phyloP scores from a whole-genome alignment of 441 rosid genomes.

The Gossypium trilobum region DNA sequence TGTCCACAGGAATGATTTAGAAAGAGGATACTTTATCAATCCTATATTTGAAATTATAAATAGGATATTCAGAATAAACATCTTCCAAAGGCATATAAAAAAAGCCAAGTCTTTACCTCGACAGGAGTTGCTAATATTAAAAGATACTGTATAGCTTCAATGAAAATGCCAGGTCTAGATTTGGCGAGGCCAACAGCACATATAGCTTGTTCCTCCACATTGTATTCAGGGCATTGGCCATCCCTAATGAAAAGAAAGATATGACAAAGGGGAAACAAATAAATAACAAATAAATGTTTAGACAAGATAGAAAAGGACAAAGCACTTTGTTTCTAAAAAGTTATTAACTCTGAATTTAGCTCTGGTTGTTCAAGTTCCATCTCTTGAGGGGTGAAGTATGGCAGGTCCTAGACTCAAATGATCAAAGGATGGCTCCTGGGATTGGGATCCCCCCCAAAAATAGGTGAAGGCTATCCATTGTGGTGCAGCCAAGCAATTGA shows the following conservation, averaged over 20 bases:
- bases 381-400: background rate
- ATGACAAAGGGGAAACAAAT: background rate
- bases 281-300: background rate
- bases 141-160: slow-evolving; percentile 87
- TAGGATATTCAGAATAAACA: background rate
- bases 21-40: background rate
- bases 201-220: slow-evolving; percentile 78
- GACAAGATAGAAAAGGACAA: background rate
- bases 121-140: slow-evolving; percentile 83
- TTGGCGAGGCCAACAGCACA: slow-evolving; percentile 89
- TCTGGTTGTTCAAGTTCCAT: background rate
- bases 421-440: background rate
- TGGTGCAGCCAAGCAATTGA: background rate
- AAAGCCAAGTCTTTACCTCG: slow-evolving; percentile 45
- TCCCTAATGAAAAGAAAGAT: slow-evolving; percentile 45
- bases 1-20: background rate
- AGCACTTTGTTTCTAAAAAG: background rate
- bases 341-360: background rate
- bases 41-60: background rate
- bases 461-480: background rate
- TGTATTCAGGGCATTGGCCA: slow-evolving; percentile 91
- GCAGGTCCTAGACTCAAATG: background rate
- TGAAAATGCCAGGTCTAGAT: slow-evolving; percentile 73
- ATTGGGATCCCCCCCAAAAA: background rate
- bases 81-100: background rate